Evolutionary conservation across 2,329 filamentous ascomycete species (phyloP).

Genomic region (Fusarium sp.): DNA sequence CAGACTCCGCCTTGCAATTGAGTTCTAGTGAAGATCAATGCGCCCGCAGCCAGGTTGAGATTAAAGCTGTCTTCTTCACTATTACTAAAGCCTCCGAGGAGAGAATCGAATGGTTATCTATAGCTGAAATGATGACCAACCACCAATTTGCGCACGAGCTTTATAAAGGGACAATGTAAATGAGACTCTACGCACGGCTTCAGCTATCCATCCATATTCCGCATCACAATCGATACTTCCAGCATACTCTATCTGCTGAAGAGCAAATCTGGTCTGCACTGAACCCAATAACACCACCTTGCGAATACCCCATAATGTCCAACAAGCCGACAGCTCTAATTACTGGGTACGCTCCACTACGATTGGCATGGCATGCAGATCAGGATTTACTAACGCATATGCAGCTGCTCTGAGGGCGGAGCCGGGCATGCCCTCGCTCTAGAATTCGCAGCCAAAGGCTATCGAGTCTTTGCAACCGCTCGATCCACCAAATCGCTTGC

Average conservation of each 20-base stretch:
- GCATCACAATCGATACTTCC: fast-evolving
- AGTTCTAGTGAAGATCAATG: not conserved
- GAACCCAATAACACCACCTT: not conserved
- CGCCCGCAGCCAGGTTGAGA: not conserved
- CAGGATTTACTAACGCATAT: fast-evolving
- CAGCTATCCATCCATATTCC: too few species aligned
- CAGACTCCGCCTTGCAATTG: not conserved
- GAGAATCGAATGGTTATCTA: not conserved
- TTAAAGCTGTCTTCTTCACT: fast-evolving
- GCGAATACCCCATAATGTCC: not conserved
- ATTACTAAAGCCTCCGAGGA: not conserved
- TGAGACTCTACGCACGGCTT: not conserved
- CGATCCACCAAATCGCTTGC: not conserved
- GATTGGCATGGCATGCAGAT: not conserved
- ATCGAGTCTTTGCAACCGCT: conserved; percentile 16
- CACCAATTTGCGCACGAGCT: fast-evolving
- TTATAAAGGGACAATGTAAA: not conserved
- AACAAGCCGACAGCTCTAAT: not conserved
- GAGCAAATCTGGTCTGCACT: too few species aligned
- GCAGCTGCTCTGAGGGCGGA: conserved; percentile 8
- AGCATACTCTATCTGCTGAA: fast-evolving
- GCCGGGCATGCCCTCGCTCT: conserved; percentile 9
- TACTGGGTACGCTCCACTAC: not conserved
- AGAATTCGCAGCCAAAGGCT: conserved; percentile 4
- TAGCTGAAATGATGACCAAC: not conserved